These are phyloP conservation scores for Emericellopsis terricola DNA, from an alignment of 495 filamentous ascomycete genomes.

Conservation along the genomic window DNA sequence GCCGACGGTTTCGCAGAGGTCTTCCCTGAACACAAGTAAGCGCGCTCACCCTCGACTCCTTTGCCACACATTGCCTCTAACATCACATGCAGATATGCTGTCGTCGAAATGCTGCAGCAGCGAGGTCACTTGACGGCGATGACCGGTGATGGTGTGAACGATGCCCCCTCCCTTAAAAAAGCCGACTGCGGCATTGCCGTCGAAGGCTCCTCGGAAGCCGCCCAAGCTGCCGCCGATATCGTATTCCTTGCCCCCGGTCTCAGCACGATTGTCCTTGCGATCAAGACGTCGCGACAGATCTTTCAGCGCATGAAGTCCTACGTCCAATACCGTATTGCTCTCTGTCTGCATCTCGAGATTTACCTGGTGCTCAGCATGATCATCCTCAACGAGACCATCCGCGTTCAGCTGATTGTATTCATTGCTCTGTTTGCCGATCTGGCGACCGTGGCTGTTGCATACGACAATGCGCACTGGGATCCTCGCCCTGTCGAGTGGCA, in stretches of 20 bases:
- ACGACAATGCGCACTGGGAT: constrained; percentile 81
- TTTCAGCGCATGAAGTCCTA: constrained; percentile 97
- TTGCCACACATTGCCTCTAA: no score
- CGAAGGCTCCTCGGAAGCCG: constrained; percentile 83
- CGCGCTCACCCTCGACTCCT: neutral
- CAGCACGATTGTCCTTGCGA: constrained; percentile 77
- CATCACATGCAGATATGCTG: constrained; percentile 27
- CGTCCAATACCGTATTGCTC: constrained; percentile 85
- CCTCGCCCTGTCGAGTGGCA: constrained; percentile 87
- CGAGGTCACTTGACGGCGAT: constrained; percentile 92
- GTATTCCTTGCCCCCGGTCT: constrained; percentile 85
- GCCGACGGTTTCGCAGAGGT: constrained; percentile 93
- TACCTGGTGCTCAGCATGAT: constrained; percentile 84
- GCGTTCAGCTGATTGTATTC: constrained; percentile 76
- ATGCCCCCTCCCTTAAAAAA: constrained; percentile 91
- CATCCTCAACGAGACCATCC: constrained; percentile 63
- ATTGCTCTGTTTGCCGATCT: constrained; percentile 92
- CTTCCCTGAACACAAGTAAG: constrained; percentile 91
- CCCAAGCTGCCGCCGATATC: constrained; percentile 83
- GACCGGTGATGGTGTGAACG: constrained; percentile 97
- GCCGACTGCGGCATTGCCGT: constrained; percentile 89
- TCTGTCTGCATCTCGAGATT: constrained; percentile 77
- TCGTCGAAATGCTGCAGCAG: constrained; percentile 92
- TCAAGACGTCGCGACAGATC: constrained; percentile 87
- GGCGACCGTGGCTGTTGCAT: constrained; percentile 81